phyloP scores from a whole-genome alignment of 305 asterid genomes.

The Solanum hybrid region DNA sequence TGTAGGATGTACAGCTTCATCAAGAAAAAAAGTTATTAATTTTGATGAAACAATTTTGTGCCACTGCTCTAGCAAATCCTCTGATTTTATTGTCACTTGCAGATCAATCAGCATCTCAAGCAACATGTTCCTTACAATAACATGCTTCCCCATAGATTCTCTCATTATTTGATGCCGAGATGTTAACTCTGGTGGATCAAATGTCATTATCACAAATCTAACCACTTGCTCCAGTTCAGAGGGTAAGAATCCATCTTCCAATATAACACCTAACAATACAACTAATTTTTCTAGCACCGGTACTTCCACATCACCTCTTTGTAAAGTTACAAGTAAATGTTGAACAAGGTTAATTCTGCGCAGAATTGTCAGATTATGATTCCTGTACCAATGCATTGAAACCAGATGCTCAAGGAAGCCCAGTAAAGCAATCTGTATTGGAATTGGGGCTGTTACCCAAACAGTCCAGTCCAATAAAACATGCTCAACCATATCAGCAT shows the following conservation, averaged over 20 bases:
- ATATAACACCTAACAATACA: conserved; percentile 82
- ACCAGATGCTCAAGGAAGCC: conserved; percentile 99
- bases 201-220: conserved; percentile 94
- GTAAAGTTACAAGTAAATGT: conserved; percentile 89
- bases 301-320: conserved; percentile 99
- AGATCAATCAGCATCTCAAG: conserved; percentile 99
- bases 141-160: conserved; percentile 97
- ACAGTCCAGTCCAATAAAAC: conserved; percentile 99
- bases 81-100: conserved; percentile 89
- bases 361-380: conserved; percentile 92
- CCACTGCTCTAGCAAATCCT: conserved; percentile 99
- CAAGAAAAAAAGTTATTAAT: conserved; percentile 85
- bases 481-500: conserved; percentile 99
- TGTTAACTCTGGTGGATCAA: conserved; percentile 84
- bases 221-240: conserved; percentile 97
- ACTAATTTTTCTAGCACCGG: conserved; percentile 93
- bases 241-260: conserved; percentile 97
- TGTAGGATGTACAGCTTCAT: conserved; percentile 98
- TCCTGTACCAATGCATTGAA: conserved; percentile 99
- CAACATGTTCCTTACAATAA: conserved; percentile 94
- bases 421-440: conserved; percentile 81
- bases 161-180: conserved; percentile 58
- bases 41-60: conserved; percentile 95
- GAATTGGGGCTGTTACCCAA: conserved; percentile 88
- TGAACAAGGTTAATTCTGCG: conserved; percentile 98